These are phyloP conservation scores for Purpureocillium takamizusanense DNA, from an alignment of 2,329 filamentous ascomycete genomes.

Conservation along the genomic window DNA sequence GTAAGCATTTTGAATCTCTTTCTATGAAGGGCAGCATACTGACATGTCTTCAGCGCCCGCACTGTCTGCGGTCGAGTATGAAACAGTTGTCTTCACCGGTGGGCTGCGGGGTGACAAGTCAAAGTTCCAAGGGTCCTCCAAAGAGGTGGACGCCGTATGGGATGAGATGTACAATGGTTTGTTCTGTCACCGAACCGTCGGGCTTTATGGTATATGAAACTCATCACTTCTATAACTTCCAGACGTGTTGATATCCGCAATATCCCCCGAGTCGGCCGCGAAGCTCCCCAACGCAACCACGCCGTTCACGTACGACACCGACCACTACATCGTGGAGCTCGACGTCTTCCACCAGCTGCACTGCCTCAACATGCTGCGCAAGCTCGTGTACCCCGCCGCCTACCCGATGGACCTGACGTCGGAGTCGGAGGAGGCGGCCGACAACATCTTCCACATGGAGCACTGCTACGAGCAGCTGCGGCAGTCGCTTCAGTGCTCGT, in stretches of 20 bases:
- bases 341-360: slow-evolving; percentile 45
- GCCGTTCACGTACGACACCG: slow-evolving; percentile 42
- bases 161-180: slow-evolving; percentile 32
- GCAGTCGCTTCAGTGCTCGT: slow-evolving; percentile 43
- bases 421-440: slow-evolving; percentile 29
- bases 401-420: slow-evolving; percentile 23
- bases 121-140: slow-evolving; percentile 42
- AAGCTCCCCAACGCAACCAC: slow-evolving; percentile 43
- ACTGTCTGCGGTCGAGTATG: slow-evolving; percentile 36
- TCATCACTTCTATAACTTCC: no score
- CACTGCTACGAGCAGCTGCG: slow-evolving; percentile 47
- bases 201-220: no score
- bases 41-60: slow-evolving; percentile 29
- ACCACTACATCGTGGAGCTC: slow-evolving; percentile 46
- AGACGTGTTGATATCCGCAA: slow-evolving; percentile 47
- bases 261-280: slow-evolving; percentile 40
- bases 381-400: slow-evolving; percentile 38
- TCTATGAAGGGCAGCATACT: no score
- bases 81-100: slow-evolving; percentile 38
- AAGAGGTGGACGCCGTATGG: slow-evolving; percentile 47
- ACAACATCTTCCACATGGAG: slow-evolving; percentile 23
- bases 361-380: slow-evolving; percentile 37
- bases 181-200: not conserved
- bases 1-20: no score
- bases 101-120: slow-evolving; percentile 32